phyloP scores from a whole-genome alignment of 495 filamentous ascomycete genomes.

The Penicillium desertorum region DNA sequence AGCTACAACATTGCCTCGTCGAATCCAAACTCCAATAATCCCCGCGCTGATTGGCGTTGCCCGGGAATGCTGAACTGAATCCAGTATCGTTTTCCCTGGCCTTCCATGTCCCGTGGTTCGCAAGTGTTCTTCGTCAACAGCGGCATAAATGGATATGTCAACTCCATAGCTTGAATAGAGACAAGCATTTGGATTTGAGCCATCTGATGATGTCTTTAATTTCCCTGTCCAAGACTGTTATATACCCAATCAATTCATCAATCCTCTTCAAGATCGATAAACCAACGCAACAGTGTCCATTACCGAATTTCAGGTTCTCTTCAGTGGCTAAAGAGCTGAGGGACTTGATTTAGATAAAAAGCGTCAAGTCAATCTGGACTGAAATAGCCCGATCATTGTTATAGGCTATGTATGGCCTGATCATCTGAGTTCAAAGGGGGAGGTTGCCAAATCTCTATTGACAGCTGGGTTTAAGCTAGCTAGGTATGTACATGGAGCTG shows the following conservation, averaged over 20 bases:
- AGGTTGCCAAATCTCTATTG: neutral
- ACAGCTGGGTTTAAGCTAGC: neutral
- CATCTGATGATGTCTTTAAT: slow-evolving; percentile 8
- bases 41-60: neutral
- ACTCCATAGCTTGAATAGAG: slow-evolving; percentile 13
- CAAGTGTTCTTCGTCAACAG: slow-evolving; percentile 1
- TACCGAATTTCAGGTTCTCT: neutral
- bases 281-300: neutral
- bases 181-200: slow-evolving; percentile 1
- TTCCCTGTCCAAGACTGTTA: slow-evolving; percentile 15
- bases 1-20: neutral
- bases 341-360: neutral
- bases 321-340: neutral
- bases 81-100: neutral
- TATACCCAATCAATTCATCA: slow-evolving; percentile 28
- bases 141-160: slow-evolving; percentile 2
- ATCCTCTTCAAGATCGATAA: slow-evolving; percentile 3
- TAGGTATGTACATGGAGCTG: neutral
- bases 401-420: neutral
- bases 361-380: neutral
- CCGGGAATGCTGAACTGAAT: neutral
- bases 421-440: neutral
- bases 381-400: neutral
- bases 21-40: neutral
- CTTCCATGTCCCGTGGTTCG: neutral